A percentile compares a stretch with the other conserved stretches of the same genome.
phyloP scores from a whole-genome alignment of 2,329 filamentous ascomycete genomes.

The Epichloe baconii region DNA sequence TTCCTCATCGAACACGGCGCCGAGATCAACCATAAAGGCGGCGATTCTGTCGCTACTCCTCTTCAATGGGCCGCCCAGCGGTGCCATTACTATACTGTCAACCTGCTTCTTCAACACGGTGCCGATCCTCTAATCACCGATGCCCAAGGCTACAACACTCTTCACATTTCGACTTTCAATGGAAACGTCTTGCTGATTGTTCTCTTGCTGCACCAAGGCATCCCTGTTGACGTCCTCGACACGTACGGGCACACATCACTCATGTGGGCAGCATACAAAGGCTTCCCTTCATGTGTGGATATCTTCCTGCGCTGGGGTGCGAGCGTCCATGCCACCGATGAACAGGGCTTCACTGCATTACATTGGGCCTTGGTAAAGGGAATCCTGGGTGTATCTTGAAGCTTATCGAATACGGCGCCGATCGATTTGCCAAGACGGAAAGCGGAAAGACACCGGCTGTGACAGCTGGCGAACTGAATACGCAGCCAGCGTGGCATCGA shows the following conservation, averaged over 20 bases:
- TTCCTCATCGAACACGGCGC: slow-evolving; percentile 77
- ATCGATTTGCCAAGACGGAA: slow-evolving; percentile 79
- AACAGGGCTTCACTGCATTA: slow-evolving; percentile 84
- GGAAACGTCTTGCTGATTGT: slow-evolving; percentile 85
- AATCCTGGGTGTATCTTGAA: slow-evolving; percentile 83
- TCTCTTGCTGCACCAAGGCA: slow-evolving; percentile 84
- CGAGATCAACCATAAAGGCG: slow-evolving; percentile 88
- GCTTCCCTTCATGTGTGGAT: slow-evolving; percentile 83
- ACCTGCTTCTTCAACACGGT: slow-evolving; percentile 79
- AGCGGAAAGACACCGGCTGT: slow-evolving; percentile 82
- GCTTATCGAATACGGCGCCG: slow-evolving; percentile 86
- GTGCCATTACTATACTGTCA: slow-evolving; percentile 92
- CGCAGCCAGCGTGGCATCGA: slow-evolving; percentile 64
- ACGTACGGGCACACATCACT: slow-evolving; percentile 82
- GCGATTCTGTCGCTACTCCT: slow-evolving; percentile 85
- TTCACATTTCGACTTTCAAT: slow-evolving; percentile 94
- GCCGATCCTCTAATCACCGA: slow-evolving; percentile 88
- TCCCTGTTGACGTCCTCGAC: slow-evolving; percentile 84
- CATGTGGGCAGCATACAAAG: slow-evolving; percentile 99
- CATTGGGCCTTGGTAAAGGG: slow-evolving; percentile 94
- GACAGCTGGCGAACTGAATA: slow-evolving; percentile 85
- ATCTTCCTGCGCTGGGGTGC: slow-evolving; percentile 90
- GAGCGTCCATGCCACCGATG: slow-evolving; percentile 78
- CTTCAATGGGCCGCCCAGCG: slow-evolving; percentile 95
- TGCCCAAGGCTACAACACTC: slow-evolving; percentile 92